These are phyloP conservation scores for Mucor sp. DNA, from an alignment of 371 early-diverging fungal species.

Conservation along the genomic window DNA sequence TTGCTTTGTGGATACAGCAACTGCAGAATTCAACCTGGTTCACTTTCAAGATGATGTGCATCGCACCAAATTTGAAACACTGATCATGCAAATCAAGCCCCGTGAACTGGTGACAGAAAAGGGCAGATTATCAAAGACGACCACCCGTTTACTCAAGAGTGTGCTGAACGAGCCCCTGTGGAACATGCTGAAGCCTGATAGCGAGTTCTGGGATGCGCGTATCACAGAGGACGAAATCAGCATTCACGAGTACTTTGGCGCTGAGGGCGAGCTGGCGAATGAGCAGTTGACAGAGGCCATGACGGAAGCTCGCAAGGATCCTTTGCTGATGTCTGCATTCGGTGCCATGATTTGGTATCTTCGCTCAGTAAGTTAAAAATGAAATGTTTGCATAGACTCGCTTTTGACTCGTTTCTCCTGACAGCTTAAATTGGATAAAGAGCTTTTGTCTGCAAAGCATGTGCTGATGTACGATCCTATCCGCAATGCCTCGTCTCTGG, in stretches of 20 bases:
- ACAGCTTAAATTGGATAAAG: conserved; percentile 81
- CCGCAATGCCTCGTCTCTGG: conserved; percentile 62
- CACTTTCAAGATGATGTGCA: conserved; percentile 86
- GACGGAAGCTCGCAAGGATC: conserved; percentile 27
- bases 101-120: conserved; percentile 87
- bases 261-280: conserved; percentile 9
- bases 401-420: neutral
- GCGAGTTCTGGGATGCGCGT: conserved; percentile 85
- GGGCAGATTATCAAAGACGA: conserved; percentile 62
- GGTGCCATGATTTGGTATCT: conserved; percentile 85
- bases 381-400: conserved; percentile 76
- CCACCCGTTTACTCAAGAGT: conserved; percentile 78
- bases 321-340: conserved; percentile 64
- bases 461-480: conserved; percentile 82
- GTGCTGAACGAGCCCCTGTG: conserved; percentile 59
- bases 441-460: conserved; percentile 83
- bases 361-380: conserved; percentile 79
- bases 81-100: conserved; percentile 92
- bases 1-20: conserved; percentile 95
- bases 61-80: conserved; percentile 87
- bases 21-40: conserved; percentile 86
- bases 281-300: conserved; percentile 3
- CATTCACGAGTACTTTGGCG: conserved; percentile 67
- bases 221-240: conserved; percentile 72
- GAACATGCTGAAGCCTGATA: conserved; percentile 73